Evolutionary conservation across 768 basidiomycete genomes (phyloP).

Genomic region (Boletus reticulatus): DNA sequence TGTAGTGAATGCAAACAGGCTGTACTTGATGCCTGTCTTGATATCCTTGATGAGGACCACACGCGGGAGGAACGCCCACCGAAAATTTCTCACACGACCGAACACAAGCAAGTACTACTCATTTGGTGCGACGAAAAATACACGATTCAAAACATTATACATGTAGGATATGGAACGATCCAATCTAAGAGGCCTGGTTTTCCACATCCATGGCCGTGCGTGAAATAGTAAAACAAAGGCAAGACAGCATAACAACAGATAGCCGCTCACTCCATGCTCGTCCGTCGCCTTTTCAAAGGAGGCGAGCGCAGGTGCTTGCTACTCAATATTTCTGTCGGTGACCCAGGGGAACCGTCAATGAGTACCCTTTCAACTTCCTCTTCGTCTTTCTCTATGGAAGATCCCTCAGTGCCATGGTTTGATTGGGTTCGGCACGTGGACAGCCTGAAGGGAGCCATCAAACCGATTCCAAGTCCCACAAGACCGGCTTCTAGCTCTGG

Average conservation of each 20-base stretch:
- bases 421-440: slow-evolving; percentile 37
- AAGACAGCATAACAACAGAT: slow-evolving; percentile 23
- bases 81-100: slow-evolving; percentile 26
- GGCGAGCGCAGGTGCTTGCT: slow-evolving; percentile 31
- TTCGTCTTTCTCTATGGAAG: slow-evolving; percentile 28
- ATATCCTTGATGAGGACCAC: slow-evolving; percentile 28
- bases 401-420: slow-evolving; percentile 5
- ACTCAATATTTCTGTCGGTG: slow-evolving; percentile 22
- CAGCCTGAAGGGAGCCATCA: slow-evolving; percentile 55
- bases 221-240: slow-evolving; percentile 12
- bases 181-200: not conserved
- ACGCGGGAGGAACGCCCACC: slow-evolving; percentile 16
- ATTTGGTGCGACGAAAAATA: slow-evolving; percentile 17
- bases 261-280: slow-evolving; percentile 27
- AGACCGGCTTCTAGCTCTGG: slow-evolving; percentile 33
- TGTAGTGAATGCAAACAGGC: slow-evolving; percentile 15
- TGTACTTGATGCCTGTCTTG: slow-evolving; percentile 27
- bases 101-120: not conserved
- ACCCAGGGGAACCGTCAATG: slow-evolving; percentile 18
- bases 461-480: slow-evolving; percentile 39
- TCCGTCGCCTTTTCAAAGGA: slow-evolving; percentile 53
- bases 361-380: slow-evolving; percentile 35
- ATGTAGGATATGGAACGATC: slow-evolving; percentile 28
- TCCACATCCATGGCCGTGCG: slow-evolving; percentile 8
- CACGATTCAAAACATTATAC: slow-evolving; percentile 34